Evolutionary conservation across 768 basidiomycete species (phyloP).

Genomic region (Leucogyrophana mollusca): DNA sequence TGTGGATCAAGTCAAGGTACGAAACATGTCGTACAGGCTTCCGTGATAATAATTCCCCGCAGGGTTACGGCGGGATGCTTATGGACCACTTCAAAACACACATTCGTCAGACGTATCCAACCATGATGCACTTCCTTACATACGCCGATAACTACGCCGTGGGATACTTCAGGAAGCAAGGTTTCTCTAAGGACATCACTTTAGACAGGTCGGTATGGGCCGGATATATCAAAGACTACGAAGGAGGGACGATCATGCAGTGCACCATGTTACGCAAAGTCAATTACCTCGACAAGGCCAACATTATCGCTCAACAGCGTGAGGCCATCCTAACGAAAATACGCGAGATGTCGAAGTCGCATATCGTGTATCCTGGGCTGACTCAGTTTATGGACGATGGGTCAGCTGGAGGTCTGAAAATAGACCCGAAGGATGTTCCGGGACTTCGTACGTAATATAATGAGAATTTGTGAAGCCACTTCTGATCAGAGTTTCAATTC

Average conservation of each 20-base stretch:
- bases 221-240: conserved; percentile 99
- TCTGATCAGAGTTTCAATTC: conserved; percentile 9
- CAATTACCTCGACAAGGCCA: conserved; percentile 81
- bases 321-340: conserved; percentile 91
- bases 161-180: conserved; percentile 99
- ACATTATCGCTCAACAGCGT: conserved; percentile 76
- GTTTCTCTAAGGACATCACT: conserved; percentile 96
- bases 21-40: not conserved
- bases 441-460: conserved; percentile 66
- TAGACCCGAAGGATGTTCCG: conserved; percentile 81
- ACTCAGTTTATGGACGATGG: conserved; percentile 65
- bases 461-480: too few relatives aligned
- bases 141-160: conserved; percentile 99
- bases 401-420: conserved; percentile 43
- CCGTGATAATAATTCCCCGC: not conserved
- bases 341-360: conserved; percentile 80
- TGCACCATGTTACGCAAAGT: conserved; percentile 94
- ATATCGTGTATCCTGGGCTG: conserved; percentile 80
- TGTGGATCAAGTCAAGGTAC: conserved; percentile 94
- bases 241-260: conserved; percentile 99
- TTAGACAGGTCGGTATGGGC: conserved; percentile 93
- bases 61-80: conserved; percentile 98
- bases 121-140: conserved; percentile 93
- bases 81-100: conserved; percentile 99
- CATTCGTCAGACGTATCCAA: conserved; percentile 77